phyloP scores from a whole-genome alignment of 345 rosid species.

The Eucalyptus urophylla region DNA sequence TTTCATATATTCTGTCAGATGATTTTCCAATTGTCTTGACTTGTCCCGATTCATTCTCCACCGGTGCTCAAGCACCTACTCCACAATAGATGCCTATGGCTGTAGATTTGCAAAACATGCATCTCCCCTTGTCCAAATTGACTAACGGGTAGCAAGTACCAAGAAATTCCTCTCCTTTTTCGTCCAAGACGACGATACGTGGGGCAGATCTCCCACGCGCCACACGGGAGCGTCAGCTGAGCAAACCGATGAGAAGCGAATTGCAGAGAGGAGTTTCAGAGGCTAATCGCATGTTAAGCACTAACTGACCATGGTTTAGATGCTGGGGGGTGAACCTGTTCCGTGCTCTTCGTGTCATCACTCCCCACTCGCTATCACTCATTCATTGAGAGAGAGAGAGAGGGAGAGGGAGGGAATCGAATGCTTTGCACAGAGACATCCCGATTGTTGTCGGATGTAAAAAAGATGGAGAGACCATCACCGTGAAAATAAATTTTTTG shows the following conservation, averaged over 20 bases:
- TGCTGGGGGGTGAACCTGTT: background rate
- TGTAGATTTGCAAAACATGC: background rate
- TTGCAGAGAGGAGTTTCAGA: background rate
- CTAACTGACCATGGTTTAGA: background rate
- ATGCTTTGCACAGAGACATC: conserved; percentile 14
- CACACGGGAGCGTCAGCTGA: background rate
- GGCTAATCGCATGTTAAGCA: background rate
- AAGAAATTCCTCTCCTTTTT: background rate
- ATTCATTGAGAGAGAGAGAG: background rate
- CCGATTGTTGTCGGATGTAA: background rate
- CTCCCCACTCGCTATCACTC: background rate
- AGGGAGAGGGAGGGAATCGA: conserved; percentile 1
- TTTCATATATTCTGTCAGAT: background rate
- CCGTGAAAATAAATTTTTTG: background rate
- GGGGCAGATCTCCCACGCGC: background rate
- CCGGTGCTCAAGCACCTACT: background rate
- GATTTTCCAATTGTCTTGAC: background rate
- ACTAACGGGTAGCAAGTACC: background rate
- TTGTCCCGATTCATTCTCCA: background rate
- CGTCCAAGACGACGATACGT: background rate
- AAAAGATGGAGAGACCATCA: background rate
- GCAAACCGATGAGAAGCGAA: background rate
- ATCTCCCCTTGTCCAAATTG: background rate
- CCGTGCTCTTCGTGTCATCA: background rate
- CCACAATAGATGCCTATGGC: background rate